Base-by-base conservation (phyloP, 306 rosid species). In the Pyrus communis region DNA sequence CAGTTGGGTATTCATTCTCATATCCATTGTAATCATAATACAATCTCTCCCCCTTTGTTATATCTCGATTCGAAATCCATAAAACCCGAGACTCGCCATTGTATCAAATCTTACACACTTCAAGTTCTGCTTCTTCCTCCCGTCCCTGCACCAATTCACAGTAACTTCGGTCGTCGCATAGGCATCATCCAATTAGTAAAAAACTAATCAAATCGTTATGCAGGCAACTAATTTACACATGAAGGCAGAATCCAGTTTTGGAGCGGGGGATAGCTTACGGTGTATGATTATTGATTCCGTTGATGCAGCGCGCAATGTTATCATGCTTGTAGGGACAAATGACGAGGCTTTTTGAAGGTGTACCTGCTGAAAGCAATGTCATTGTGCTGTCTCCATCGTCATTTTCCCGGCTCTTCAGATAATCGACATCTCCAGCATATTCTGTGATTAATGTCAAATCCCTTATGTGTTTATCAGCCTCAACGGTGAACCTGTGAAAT, bases 381-480 rank as follows among this genome's bases (percentile, higher is more conserved):
- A 96, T 96, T 72, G 93, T 96, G 88, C 99, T 96, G 83, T 96
- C 99, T 9, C 98, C 98, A 67, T 84, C 93, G 71, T 92, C 97
- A 61, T 87, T 79, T 86, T 92, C 96, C 46, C 99, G 91, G 52
- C 86, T 90, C 89, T 81, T 87, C 71, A 96, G 82, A 84, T 71
- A 91, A 83, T 96, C 99, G 13, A 96, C 99, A 84, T 96, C 99
- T 79, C 99, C 98, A 60, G 85, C 84, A 84, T 96, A 92, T 84
- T 96, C 99, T 68, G 99, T 96, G 69, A 96, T 91, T 79, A 96
- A 86, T n/a, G 98, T 92, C 73, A 84, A 82, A 75, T 96, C 98
- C 89, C 82, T 91, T 63, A 92, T 91, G 76, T 14, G 51, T 78
- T 86, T 91, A 82, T 92, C 99, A 1, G 99, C 98, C 80, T 91